These are phyloP conservation scores for Zopfochytrium polystomum DNA, from an alignment of 371 early-diverging fungal genomes.

Conservation along the genomic window DNA sequence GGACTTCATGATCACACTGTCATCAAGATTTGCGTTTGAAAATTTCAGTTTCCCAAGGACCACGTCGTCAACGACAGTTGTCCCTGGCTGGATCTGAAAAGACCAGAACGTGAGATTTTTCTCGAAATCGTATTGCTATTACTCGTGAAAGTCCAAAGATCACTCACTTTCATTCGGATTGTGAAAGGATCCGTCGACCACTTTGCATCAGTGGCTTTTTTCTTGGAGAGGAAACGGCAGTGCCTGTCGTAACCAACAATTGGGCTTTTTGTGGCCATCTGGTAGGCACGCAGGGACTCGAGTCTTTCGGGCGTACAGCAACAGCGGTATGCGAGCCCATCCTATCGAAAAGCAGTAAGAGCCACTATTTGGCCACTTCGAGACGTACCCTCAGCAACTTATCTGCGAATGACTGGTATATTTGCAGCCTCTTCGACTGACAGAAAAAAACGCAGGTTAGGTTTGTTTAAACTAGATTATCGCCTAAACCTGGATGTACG, in stretches of 20 bases:
- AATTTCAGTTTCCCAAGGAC: constrained; percentile 76
- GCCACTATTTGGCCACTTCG: no score
- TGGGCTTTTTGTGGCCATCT: constrained; percentile 57
- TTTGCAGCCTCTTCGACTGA: constrained; percentile 70
- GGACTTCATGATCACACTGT: constrained; percentile 85
- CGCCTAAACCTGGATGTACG: no score
- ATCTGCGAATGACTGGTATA: constrained; percentile 68
- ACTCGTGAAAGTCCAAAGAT: neutral
- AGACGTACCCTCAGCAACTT: no score
- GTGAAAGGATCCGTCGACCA: constrained; percentile 59
- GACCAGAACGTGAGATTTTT: no score
- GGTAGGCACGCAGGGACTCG: constrained; percentile 53
- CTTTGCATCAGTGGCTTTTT: constrained; percentile 60
- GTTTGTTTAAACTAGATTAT: no score
- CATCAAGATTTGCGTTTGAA: constrained; percentile 73
- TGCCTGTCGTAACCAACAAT: constrained; percentile 77
- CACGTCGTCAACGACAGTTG: constrained; percentile 64
- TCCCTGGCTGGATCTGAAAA: constrained; percentile 58
- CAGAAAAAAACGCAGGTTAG: constrained; percentile 27
- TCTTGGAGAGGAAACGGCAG: constrained; percentile 65
- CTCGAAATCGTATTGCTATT: neutral
- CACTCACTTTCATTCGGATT: constrained; percentile 68
- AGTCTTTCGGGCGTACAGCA: constrained; percentile 80
- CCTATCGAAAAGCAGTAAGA: no score
- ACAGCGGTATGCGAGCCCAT: constrained; percentile 87